Conservation (phyloP, 2,329 filamentous ascomycete genomes). For the Talaromyces sp. region DNA sequence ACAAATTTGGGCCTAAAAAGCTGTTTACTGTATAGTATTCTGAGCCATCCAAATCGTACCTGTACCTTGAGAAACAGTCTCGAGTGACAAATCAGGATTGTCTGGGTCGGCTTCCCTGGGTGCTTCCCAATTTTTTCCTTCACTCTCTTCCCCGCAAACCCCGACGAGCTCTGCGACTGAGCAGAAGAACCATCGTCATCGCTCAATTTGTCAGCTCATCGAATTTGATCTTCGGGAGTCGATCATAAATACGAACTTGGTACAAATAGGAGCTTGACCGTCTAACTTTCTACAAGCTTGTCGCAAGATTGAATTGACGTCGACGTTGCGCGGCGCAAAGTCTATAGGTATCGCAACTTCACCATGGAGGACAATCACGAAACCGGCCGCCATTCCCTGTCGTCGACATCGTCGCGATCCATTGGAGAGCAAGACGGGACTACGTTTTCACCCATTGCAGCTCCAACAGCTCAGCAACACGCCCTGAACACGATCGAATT, state of each 20-base stretch:
- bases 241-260: not conserved
- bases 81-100: not conserved
- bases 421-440: not conserved
- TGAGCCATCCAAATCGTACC: no score
- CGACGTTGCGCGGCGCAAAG: no score
- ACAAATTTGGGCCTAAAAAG: not conserved
- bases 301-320: not conserved
- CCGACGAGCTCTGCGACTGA: not conserved
- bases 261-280: not conserved
- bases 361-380: slow-evolving; percentile 4
- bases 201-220: not conserved
- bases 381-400: not conserved
- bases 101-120: not conserved
- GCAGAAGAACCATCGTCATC: not conserved
- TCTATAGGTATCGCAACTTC: not conserved
- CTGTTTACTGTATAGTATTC: no score
- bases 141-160: not conserved
- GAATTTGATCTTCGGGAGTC: not conserved
- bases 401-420: not conserved
- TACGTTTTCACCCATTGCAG: slow-evolving; percentile 6
- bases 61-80: not conserved
- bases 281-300: not conserved
- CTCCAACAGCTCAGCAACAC: not conserved
- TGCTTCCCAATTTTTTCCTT: not conserved
- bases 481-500: not conserved